Percentiles rank a stretch among this genome's conserved stretches.
These are phyloP conservation scores for Dryas octopetala DNA, from an alignment of 306 rosid species.

Conservation along the genomic window DNA sequence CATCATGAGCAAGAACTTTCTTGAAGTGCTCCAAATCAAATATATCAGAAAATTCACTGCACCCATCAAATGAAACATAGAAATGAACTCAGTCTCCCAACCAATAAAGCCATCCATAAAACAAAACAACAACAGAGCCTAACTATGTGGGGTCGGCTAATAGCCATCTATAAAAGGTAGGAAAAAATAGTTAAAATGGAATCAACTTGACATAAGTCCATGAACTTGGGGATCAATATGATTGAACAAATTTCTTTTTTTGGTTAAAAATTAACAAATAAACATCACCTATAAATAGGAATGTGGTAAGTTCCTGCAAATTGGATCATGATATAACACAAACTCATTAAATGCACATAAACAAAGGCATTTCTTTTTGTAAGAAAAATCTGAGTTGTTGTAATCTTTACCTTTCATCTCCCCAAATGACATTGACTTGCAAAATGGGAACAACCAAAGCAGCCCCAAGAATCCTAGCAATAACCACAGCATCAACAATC, in stretches of 20 bases:
- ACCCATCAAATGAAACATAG: constrained; percentile 25
- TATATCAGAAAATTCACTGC: constrained; percentile 94
- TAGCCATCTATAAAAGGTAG: background rate
- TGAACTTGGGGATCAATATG: background rate
- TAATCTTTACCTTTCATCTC: constrained; percentile 77
- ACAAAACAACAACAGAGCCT: background rate
- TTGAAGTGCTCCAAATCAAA: constrained; percentile 94
- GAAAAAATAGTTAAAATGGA: background rate
- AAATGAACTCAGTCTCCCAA: constrained; percentile 12
- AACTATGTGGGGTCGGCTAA: background rate
- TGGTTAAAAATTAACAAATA: no score
- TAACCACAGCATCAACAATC: constrained; percentile 96
- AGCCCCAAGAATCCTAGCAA: constrained; percentile 97
- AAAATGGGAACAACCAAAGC: constrained; percentile 88
- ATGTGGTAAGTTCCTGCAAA: background rate
- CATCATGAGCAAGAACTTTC: constrained; percentile 72
- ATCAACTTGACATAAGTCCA: background rate
- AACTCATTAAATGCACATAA: background rate
- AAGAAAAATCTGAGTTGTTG: background rate
- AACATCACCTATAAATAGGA: background rate
- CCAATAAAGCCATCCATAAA: background rate
- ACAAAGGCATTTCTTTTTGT: background rate
- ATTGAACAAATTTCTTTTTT: background rate
- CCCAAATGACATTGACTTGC: constrained; percentile 98
- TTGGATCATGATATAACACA: background rate